Evolutionary conservation across 805 yeast species (phyloP), one percentile per base, ranked within the genome.

Genomic region (Metschnikowia sp.): DNA sequence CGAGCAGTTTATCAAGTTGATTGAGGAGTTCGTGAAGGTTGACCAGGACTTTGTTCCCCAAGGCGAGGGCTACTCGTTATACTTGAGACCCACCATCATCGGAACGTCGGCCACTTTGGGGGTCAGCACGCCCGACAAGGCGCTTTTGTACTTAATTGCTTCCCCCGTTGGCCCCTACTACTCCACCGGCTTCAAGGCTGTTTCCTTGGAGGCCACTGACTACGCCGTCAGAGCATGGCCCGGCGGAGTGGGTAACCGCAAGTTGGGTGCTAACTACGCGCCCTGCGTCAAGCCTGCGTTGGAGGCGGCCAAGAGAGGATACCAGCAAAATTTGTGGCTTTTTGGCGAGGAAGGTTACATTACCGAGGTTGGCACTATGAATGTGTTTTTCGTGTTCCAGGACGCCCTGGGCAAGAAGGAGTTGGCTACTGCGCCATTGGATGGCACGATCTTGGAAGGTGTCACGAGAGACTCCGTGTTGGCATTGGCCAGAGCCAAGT

Each of bases 201-300:
- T 94, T 45, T 77, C 81, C 52, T 78, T 94, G 55, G 97, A 92
- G 73, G 97, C 98, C 56, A 91, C 97, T 32, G 96, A 89, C 65
- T 83, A 88, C 59, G 96, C 96, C 42, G 91, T 91, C 32, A 87
- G 99, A 75, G 98, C 99, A 30, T 92, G 98, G 98, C 98, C 98
- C 64, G 96, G 96, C 62, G 99, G 98, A 69, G 90, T 83, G 59
- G 99, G 99, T 71, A 86, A 92, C 81, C 85, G 82, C 70, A 92
- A 92, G 72, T 81, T 92, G 61, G 99, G 99, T 69, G 97, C 96
- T 52, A 92, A 92, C 77, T 92, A 92, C 65, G 99, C 97, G 39
- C 97, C 98, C 53, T 88, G 97, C 68, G 82, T 91, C 61, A 77
- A 79, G 64, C 97, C 98, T 31, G 97, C 89, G 73, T 75, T 79